Percentiles rank a stretch among this genome's conserved stretches.
These are phyloP conservation scores for Cardamine resedifolia DNA, from an alignment of 345 rosid genomes.

Conservation along the genomic window DNA sequence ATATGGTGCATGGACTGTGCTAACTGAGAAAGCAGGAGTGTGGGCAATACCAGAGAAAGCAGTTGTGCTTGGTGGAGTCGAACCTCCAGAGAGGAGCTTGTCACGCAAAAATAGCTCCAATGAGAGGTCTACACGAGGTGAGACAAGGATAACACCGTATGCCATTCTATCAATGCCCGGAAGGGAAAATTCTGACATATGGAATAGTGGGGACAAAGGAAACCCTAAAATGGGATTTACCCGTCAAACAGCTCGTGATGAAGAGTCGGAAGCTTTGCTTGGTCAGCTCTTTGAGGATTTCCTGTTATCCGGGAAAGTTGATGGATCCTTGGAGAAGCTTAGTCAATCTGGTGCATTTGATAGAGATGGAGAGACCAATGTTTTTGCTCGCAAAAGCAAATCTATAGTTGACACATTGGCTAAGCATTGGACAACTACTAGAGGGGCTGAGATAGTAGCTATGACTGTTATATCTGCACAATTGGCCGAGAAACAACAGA, in stretches of 20 bases:
- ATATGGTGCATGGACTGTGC: constrained; percentile 88
- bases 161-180: constrained; percentile 40
- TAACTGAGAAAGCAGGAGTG: constrained; percentile 93
- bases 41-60: constrained; percentile 98
- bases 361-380: constrained; percentile 82
- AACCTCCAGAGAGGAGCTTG: constrained; percentile 90
- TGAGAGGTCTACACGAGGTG: constrained; percentile 65
- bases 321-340: constrained; percentile 66
- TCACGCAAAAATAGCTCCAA: constrained; percentile 89
- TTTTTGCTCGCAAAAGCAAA: constrained; percentile 79
- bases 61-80: constrained; percentile 83
- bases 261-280: constrained; percentile 89
- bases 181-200: constrained; percentile 61
- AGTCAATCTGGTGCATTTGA: constrained; percentile 80
- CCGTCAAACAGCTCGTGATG: constrained; percentile 69
- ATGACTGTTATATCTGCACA: constrained; percentile 70
- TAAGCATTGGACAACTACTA: constrained; percentile 97
- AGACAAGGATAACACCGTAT: constrained; percentile 53
- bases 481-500: constrained; percentile 84
- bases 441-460: constrained; percentile 92
- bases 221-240: constrained; percentile 50
- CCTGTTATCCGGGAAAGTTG: constrained; percentile 63
- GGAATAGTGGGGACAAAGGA: constrained; percentile 63
- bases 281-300: constrained; percentile 78
- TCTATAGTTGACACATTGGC: constrained; percentile 89